Base-by-base conservation (phyloP, 164 flowering plant genomes). In the Umbellularia californica region DNA sequence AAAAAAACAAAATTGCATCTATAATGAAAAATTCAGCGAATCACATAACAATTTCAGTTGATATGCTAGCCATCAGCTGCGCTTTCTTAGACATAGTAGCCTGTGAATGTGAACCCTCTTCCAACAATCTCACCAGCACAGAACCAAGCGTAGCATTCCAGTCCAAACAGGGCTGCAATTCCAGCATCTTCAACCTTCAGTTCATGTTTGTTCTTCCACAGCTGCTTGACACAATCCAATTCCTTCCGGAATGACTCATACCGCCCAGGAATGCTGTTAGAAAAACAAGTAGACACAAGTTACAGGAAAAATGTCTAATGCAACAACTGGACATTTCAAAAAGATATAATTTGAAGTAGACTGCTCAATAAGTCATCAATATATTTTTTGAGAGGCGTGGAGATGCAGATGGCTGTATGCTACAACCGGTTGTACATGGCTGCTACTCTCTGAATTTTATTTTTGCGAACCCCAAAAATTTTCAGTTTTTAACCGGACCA, bases 61-160 rank as follows among this genome's bases (percentile, higher is more conserved):
- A 5, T 2, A 19, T 47, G 58, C 17, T 10, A 19, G 69, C 47
- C 14, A 35, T 12, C n/a, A 30, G 50, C 69, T 25, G 69, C 22
- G 30, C 15, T 28, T 19, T 15, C 47, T 66, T 66, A 2, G 3
- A 25, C 28, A 72, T 77, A 72, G 70, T 77, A 77, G 68, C 79
- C 79, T 1, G 79, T 77, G 75, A 77, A 71, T 30, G 79, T 77
- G 71, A 77, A 77, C 5, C 79, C 79, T 72, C 79, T 72, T 24
- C 79, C 79, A 7, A 77, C 71, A 33, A 77, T 72, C 66, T 77
- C 79, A 35, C 79, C 79, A 72, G 67, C 79, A 67, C 79, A 77
- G 58, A 72, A 72, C 79, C 79, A 77, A 25, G 71, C 70, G 25
- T 51, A 77, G 22, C 67, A 77, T 50, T 77, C 79, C 62, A 77